Evolutionary conservation across 352 stramenopile genomes (phyloP), one percentile per base, ranked within the genome.

Genomic region (Phytophthora palmivora): DNA sequence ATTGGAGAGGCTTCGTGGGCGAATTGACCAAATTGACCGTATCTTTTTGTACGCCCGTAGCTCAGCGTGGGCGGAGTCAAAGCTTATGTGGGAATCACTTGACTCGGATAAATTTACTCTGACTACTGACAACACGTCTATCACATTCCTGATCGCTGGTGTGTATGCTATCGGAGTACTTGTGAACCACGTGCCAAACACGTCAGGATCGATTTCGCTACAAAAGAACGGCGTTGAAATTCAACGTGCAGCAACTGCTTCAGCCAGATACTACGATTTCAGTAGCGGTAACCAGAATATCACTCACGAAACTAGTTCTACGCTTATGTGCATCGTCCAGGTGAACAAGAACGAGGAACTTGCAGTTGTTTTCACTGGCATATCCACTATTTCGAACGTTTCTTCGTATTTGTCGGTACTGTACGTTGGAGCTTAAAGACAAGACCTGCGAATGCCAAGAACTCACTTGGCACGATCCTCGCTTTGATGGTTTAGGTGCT

Each of bases 401-500:
- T 0, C 18, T 6, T 67, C 58, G 19, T 67, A 60, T 19, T 51
- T 67, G 36, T 62, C 43, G 12, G 50, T 36, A 8, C 18, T 57
- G 19, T 18, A 24, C 1, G 41, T 67, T 6, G 58, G 43, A 10
- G 19, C 18, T 18, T 58, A n/a, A 58, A 18, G 36, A 28, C 3
- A 28, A 6, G 24, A 28, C 6, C 6, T 34, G 30, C 7, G 30
- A 11, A 9, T 34, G 30, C 11, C 3, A 34, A 34, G 7, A 34
- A 2, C 10, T 34, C 10, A 4, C 30, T 34, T 34, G 30, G 30
- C 7, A 34, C 30, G 10, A 34, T n/a, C n/a, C n/a, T n/a, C n/a
- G n/a, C n/a, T n/a, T n/a, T n/a, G n/a, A n/a, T n/a, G n/a, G n/a
- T n/a, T n/a, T n/a, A n/a, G n/a, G n/a, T n/a, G n/a, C n/a, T n/a